phyloP scores from a whole-genome alignment of 495 filamentous ascomycete species.

The Rhypophila decipiens region DNA sequence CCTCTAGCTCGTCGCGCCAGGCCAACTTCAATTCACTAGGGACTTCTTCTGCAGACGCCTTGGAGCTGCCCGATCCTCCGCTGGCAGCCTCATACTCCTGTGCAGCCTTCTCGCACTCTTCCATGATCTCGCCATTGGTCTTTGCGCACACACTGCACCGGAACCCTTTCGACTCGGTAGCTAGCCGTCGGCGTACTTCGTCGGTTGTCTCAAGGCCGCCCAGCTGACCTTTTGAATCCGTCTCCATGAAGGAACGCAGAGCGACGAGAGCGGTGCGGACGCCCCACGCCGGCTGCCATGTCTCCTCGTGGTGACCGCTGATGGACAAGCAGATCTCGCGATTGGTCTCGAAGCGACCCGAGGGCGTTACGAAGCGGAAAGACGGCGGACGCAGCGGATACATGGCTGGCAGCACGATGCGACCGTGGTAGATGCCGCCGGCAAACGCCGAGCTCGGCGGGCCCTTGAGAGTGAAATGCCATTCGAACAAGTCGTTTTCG shows the following conservation, averaged over 20 bases:
- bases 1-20: constrained; percentile 47
- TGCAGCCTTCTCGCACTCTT: constrained; percentile 55
- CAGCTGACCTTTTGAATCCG: constrained; percentile 68
- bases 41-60: constrained; percentile 38
- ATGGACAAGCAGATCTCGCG: constrained; percentile 95
- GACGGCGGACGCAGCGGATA: constrained; percentile 87
- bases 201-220: constrained; percentile 75
- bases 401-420: constrained; percentile 79
- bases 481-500: constrained; percentile 90
- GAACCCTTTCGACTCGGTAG: constrained; percentile 54
- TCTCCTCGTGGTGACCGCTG: constrained; percentile 92
- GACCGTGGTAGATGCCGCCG: constrained; percentile 85
- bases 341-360: constrained; percentile 91
- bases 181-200: constrained; percentile 56
- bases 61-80: constrained; percentile 15
- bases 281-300: constrained; percentile 97
- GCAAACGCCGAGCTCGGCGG: constrained; percentile 77
- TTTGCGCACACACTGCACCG: constrained; percentile 55
- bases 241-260: constrained; percentile 68
- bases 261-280: constrained; percentile 73
- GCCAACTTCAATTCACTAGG: constrained; percentile 55
- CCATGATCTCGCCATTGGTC: constrained; percentile 66
- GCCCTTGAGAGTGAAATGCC: constrained; percentile 97
- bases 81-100: constrained; percentile 40
- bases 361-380: constrained; percentile 91